Base-by-base conservation (phyloP, 306 rosid genomes). In the Ziziphus jujuba region DNA sequence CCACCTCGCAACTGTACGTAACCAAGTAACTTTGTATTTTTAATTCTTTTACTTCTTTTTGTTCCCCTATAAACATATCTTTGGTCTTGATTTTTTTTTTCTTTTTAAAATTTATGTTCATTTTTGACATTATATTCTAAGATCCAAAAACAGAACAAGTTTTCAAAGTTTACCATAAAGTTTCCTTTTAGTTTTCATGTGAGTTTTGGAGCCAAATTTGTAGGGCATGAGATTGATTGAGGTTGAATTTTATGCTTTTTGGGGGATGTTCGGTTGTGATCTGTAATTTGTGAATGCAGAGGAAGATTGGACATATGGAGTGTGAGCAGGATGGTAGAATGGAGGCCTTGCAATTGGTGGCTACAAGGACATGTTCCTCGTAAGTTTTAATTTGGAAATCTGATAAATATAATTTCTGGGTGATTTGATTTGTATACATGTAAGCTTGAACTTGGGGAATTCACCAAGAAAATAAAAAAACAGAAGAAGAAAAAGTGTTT, bases 311-410 rank as follows among this genome's bases (percentile, higher is more conserved):
- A 77, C 49, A 82, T 90, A 80, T 88, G 99, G 99, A 84, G 87
- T 80, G 85, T 93, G 22, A 71, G 75, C 74, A 88, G 96, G 80
- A 70, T 73, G 56, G 76, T 80, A 53, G 95, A 88, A 57, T 93
- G 99, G 99, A 87, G 87, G 36, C 92, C 95, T 77, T 93, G 99
- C 91, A 73, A 80, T 52, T 93, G 96, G 99, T 93, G 97, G 99
- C 79, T 80, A 12, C 86, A 83, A 80, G 87, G 82, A 20, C 82
- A 75, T 65, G 79, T 69, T 75, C 61, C 72, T 34, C 95, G 97
- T 93, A 79, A 9, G 6, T 66, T 44, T 14, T 53, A 31, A 1
- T 22, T 11, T 14, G 5, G 17, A 4, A 34, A 15, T 36, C n/a
- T 43, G 11, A 6, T 25, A 5, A 24, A 19, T 22, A 28, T 3